Evolutionary conservation across 257 asterid species (phyloP).

Genomic region (Rehmannia glutinosa): DNA sequence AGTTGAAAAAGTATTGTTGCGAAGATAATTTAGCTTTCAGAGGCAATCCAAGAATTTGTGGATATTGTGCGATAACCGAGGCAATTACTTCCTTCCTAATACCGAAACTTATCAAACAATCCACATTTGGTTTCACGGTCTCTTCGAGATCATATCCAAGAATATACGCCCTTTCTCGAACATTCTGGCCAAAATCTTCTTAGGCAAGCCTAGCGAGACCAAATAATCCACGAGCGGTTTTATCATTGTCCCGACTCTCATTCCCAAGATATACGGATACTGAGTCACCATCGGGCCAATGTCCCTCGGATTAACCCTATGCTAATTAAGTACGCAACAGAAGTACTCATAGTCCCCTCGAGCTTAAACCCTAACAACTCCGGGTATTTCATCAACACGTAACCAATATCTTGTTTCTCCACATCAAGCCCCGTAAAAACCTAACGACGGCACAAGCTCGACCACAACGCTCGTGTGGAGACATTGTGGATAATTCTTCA

Average conservation of each 20-base stretch:
- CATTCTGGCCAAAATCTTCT: slow-evolving; percentile 71
- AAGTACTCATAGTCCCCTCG: slow-evolving; percentile 94
- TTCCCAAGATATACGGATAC: slow-evolving; percentile 83
- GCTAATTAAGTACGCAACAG: slow-evolving; percentile 84
- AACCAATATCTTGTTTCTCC: slow-evolving; percentile 81
- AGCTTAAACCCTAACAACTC: slow-evolving; percentile 86
- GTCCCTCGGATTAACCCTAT: slow-evolving; percentile 83
- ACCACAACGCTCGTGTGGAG: slow-evolving; percentile 87
- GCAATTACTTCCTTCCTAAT: slow-evolving; percentile 55
- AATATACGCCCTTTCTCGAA: slow-evolving; percentile 82
- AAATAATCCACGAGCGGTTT: slow-evolving; percentile 89
- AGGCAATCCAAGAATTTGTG: slow-evolving; percentile 87
- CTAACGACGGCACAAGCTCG: slow-evolving; percentile 75
- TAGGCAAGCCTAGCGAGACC: slow-evolving; percentile 73
- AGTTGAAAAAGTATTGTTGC: slow-evolving; percentile 73
- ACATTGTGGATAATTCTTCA: slow-evolving; percentile 76
- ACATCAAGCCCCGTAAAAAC: slow-evolving; percentile 87
- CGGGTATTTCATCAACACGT: slow-evolving; percentile 83
- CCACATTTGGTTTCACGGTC: slow-evolving; percentile 78
- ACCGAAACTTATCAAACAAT: slow-evolving; percentile 84
- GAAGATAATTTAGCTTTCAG: slow-evolving; percentile 86
- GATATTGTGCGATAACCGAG: slow-evolving; percentile 73
- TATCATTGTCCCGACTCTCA: slow-evolving; percentile 92
- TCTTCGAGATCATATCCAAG: slow-evolving; percentile 82
- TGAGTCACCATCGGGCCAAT: slow-evolving; percentile 98